These are phyloP conservation scores for Jaminaea rosea DNA, from an alignment of 1,284 basidiomycete genomes.

Conservation along the genomic window DNA sequence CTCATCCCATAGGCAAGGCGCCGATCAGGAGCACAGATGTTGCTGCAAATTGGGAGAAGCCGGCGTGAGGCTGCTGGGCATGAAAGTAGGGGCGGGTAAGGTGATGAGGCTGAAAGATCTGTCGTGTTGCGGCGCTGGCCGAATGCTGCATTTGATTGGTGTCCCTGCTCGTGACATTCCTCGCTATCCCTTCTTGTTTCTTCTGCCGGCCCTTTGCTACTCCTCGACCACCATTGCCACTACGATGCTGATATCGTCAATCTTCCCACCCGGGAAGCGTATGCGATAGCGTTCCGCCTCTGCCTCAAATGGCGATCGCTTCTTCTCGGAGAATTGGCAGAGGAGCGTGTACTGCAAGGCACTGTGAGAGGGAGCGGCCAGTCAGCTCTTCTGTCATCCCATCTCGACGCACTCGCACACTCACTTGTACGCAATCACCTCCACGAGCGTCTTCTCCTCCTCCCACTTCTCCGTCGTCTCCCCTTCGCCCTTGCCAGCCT, in stretches of 20 bases:
- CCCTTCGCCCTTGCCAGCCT: neutral
- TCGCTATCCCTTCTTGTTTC: neutral
- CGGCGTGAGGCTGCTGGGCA: too few species aligned
- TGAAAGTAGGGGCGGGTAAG: too few species aligned
- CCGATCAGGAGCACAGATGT: too few species aligned
- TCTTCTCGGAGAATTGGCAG: slow-evolving; percentile 53
- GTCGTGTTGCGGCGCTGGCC: too few species aligned
- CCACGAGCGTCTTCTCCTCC: slow-evolving; percentile 5
- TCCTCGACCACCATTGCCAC: slow-evolving; percentile 50
- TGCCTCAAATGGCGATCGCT: slow-evolving; percentile 55
- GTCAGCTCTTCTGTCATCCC: slow-evolving; percentile 31
- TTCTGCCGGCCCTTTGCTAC: too few species aligned
- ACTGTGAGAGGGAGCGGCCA: slow-evolving; percentile 16
- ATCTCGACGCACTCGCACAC: too few species aligned
- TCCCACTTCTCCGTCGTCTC: neutral
- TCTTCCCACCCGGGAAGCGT: slow-evolving; percentile 49
- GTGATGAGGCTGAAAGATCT: too few species aligned
- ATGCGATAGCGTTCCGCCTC: slow-evolving; percentile 42
- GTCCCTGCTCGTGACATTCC: too few species aligned
- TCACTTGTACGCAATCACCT: slow-evolving; percentile 11
- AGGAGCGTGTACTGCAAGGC: slow-evolving; percentile 31
- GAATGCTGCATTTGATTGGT: too few species aligned
- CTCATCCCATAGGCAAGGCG: too few species aligned
- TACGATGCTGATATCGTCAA: slow-evolving; percentile 52
- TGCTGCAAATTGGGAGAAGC: too few species aligned